Conservation (phyloP, 331 rosid genomes). For the Quercus lobata region DNA sequence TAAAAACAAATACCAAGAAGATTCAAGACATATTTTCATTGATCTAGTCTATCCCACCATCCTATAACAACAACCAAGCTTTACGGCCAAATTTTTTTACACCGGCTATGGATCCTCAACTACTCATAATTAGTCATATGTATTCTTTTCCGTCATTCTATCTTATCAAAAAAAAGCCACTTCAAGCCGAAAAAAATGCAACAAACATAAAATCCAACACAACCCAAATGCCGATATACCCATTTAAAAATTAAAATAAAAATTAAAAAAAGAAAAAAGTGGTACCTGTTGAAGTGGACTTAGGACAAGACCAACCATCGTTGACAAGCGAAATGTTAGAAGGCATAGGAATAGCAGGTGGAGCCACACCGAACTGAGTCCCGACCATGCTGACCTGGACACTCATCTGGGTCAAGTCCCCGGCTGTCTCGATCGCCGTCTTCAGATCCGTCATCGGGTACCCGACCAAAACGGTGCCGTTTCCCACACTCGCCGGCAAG, state of each 20-base stretch:
- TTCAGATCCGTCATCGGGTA: slow-evolving; percentile 78
- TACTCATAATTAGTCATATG: too few species aligned
- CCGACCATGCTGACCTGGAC: slow-evolving; percentile 64
- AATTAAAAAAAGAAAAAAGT: not conserved
- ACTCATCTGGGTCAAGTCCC: slow-evolving; percentile 81
- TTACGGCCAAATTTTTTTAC: too few species aligned
- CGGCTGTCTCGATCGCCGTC: slow-evolving; percentile 90
- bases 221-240: not conserved
- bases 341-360: slow-evolving; percentile 72
- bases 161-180: too few species aligned
- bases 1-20: not conserved
- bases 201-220: not conserved
- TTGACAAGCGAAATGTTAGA: slow-evolving; percentile 58
- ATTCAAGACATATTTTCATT: too few species aligned
- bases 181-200: not conserved
- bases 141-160: too few species aligned
- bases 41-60: too few species aligned
- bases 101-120: too few species aligned
- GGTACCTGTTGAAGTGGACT: slow-evolving; percentile 46
- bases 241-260: too few species aligned
- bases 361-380: slow-evolving; percentile 69
- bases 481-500: slow-evolving; percentile 61
- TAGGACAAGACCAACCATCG: slow-evolving; percentile 64
- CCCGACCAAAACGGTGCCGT: slow-evolving; percentile 79
- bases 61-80: too few species aligned